These are phyloP conservation scores for Aspergillus fijiensis DNA, from an alignment of 2,329 filamentous ascomycete genomes.

Conservation along the genomic window DNA sequence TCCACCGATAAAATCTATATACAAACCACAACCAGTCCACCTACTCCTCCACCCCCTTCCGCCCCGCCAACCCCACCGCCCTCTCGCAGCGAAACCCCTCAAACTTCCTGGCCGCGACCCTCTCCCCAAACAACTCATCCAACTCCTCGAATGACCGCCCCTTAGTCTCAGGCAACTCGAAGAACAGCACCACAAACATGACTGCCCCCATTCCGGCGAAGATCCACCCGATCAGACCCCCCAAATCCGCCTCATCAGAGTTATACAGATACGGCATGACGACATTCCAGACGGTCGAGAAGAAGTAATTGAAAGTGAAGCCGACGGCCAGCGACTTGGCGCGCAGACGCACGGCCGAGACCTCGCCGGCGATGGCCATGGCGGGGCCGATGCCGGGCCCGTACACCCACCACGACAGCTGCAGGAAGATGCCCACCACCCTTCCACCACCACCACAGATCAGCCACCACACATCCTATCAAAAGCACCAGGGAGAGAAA, in stretches of 20 bases:
- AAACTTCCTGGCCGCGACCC: constrained; percentile 12
- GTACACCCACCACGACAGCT: constrained; percentile 5
- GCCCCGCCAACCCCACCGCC: not conserved
- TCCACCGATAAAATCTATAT: too few species aligned
- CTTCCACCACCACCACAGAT: not conserved
- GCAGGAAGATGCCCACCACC: constrained; percentile 6
- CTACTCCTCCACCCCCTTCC: not conserved
- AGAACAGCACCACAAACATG: not conserved
- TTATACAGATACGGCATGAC: constrained; percentile 12
- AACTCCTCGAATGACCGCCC: constrained; percentile 17
- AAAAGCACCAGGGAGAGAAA: not conserved
- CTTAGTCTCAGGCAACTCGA: constrained; percentile 10
- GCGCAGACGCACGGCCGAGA: constrained; percentile 1
- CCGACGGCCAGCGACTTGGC: constrained; percentile 7
- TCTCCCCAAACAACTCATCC: constrained; percentile 17
- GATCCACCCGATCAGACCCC: constrained; percentile 11
- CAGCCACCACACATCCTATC: not conserved
- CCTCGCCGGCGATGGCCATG: constrained; percentile 6
- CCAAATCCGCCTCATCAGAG: constrained; percentile 7
- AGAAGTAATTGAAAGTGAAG: constrained; percentile 4
- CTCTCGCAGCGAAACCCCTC: not conserved
- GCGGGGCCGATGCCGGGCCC: constrained; percentile 8
- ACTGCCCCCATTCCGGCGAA: constrained; percentile 1
- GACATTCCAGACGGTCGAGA: constrained; percentile 8
- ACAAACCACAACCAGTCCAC: too few species aligned